Evolutionary conservation across 306 rosid species (phyloP).

Genomic region (Castanea crenata): DNA sequence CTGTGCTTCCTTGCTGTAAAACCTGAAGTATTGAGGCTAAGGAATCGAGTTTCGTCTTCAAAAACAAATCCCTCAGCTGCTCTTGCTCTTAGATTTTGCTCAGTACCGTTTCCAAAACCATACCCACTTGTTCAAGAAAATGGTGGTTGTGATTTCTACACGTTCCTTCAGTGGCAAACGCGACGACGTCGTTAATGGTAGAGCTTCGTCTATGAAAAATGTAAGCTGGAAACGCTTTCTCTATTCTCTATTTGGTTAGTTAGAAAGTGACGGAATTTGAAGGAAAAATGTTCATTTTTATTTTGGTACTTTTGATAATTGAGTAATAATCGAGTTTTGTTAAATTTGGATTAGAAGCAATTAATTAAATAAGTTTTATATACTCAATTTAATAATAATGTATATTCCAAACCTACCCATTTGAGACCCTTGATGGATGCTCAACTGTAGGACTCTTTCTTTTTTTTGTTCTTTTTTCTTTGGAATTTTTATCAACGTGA

Average conservation of each 20-base stretch:
- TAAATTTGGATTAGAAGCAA: too few relatives aligned
- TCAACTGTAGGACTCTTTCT: too few relatives aligned
- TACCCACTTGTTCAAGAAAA: constrained; percentile 43
- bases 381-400: too few relatives aligned
- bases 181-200: constrained; percentile 57
- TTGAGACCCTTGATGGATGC: too few relatives aligned
- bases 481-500: too few relatives aligned
- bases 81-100: constrained; percentile 38
- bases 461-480: too few relatives aligned
- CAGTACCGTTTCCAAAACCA: constrained; percentile 42
- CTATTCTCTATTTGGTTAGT: neutral
- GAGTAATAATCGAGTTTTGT: too few relatives aligned
- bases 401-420: too few relatives aligned
- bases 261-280: neutral
- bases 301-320: too few relatives aligned
- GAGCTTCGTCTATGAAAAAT: constrained; percentile 63
- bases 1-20: constrained; percentile 49
- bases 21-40: constrained; percentile 52
- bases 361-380: too few relatives aligned
- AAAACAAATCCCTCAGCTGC: constrained; percentile 28
- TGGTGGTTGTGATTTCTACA: constrained; percentile 7
- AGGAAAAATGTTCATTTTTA: neutral
- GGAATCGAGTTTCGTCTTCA: constrained; percentile 36
- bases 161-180: constrained; percentile 73
- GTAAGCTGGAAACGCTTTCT: constrained; percentile 35